Evolutionary conservation across 352 stramenopile species (phyloP), one percentile per base, ranked within the genome.

Genomic region (Achlya hypogyna): DNA sequence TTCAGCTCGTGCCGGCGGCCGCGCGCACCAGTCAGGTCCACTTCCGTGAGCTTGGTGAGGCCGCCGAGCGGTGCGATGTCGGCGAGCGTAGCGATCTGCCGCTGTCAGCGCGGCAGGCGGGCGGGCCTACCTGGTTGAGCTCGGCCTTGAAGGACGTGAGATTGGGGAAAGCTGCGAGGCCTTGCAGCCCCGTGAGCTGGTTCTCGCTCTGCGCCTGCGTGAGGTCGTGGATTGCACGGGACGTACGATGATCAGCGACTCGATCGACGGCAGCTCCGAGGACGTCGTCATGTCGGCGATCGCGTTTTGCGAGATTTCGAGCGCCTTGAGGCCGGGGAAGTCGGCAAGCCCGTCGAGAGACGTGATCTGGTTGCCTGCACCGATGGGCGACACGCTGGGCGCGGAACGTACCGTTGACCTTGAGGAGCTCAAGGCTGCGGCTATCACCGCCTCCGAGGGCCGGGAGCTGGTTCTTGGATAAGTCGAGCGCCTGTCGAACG

Each of bases 381-480:
- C 51, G 40, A 42, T 20, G 22, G 6, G 31, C 20, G 18, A 69
- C 82, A 78, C 79, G 51, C 72, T 87, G 54, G 86, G 74, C 51
- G 81, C 82, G 35, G 88, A 71, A 27, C 14, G 9, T 72, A 86
- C 82, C 82, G 54, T 76, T 87, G 53, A 87, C 75, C 51, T 85
- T 86, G 38, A 92, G 72, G 6, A 75, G 79, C 32, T 78, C 71
- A 6, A 90, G 59, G 20, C 73, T 84, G 6, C 54, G 54, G 40
- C 75, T 86, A 43, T 82, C 63, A 38, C 88, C 70, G 2, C 78
- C 81, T 51, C 85, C 71, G 0, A 92, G 69, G 2, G 72, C 75
- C 31, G 71, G 31, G 53, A 92, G 77, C 62, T 91, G 80, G 72
- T 92, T 92, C 58, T 74, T 72, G 27, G 82, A 89, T 22, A 91